A percentile compares a stretch with the other conserved stretches of the same genome.
These are phyloP conservation scores for Pseudopyricularia cyperi DNA, from an alignment of 2,329 filamentous ascomycete species.

Conservation along the genomic window DNA sequence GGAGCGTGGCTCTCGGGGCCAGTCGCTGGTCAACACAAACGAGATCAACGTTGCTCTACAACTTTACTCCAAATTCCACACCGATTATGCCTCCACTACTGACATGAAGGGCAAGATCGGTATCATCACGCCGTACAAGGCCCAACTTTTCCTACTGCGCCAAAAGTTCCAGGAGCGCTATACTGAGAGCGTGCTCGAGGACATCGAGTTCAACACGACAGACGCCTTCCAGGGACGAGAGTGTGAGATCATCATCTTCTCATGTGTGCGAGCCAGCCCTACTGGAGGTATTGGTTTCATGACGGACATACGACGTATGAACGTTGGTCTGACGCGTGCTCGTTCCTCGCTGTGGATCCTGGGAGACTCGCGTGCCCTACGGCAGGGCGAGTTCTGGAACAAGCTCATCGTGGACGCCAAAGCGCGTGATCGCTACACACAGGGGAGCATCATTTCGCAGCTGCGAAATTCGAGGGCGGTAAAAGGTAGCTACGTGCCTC, in stretches of 20 bases:
- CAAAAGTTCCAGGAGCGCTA: constrained; percentile 59
- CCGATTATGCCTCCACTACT: constrained; percentile 45
- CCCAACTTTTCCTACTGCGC: constrained; percentile 72
- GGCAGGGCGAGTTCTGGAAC: constrained; percentile 83
- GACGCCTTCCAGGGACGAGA: constrained; percentile 97
- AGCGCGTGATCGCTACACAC: constrained; percentile 61
- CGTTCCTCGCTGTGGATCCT: constrained; percentile 96
- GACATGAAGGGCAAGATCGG: constrained; percentile 77
- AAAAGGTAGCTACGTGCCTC: not conserved
- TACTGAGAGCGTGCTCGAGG: constrained; percentile 60
- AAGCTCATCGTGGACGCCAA: constrained; percentile 75
- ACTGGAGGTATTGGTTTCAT: constrained; percentile 96
- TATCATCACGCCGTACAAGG: constrained; percentile 97
- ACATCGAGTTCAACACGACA: constrained; percentile 95
- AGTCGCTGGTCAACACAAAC: constrained; percentile 78
- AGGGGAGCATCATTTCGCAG: constrained; percentile 41
- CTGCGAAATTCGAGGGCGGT: constrained; percentile 18
- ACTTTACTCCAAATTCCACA: constrained; percentile 66
- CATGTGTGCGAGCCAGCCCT: constrained; percentile 87
- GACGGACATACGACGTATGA: constrained; percentile 97
- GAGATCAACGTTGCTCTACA: constrained; percentile 80
- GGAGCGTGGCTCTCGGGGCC: constrained; percentile 65
- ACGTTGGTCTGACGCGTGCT: constrained; percentile 91
- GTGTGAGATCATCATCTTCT: constrained; percentile 97
- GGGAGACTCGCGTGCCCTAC: constrained; percentile 76